Evolutionary conservation across 257 asterid genomes (phyloP), one percentile per base, ranked within the genome.

Genomic region (Solanum pennellii): DNA sequence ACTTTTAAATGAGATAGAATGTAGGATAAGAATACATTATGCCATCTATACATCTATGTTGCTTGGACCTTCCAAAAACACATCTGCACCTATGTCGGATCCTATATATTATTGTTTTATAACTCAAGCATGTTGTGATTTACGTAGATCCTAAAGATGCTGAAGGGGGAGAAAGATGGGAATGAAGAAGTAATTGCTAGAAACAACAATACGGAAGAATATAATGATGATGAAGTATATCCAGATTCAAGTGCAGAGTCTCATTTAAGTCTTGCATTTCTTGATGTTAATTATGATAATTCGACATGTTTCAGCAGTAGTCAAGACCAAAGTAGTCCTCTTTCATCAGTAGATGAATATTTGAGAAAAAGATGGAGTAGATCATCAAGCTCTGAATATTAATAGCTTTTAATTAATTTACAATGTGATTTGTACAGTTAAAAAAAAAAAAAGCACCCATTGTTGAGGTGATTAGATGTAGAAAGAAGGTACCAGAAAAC

Each of bases 241-340:
- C 98, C 97, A 52, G 94, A 94, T 91, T 95, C 95, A 62, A 91
- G 94, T 86, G 94, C 96, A 82, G 98, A 93, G 88, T 95, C 99
- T 25, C 98, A 95, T 92, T 88, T 96, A 66, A 89, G 93, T 88
- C 94, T 94, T 42, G 99, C 99, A 5, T 92, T 95, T 49, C 93
- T 92, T 85, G 99, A 94, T 86, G 92, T 95, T 29, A 56, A 31
- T 41, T 56, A 90, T 83, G 96, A 95, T 29, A 87, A 84, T 60
- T 90, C 92, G 16, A 86, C 95, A 44, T 94, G 98, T 83, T 94
- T 92, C 88, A 93, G 96, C 91, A 96, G 98, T 87, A 96, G 99
- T 89, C 83, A 87, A 82, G 97, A 95, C 65, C 96, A 92, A 79
- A 92, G 90, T 91, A 96, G 98, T 89, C 96, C 94, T 90, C 85